phyloP scores from a whole-genome alignment of 2,329 filamentous ascomycete genomes.

The Hypomyces perniciosus region DNA sequence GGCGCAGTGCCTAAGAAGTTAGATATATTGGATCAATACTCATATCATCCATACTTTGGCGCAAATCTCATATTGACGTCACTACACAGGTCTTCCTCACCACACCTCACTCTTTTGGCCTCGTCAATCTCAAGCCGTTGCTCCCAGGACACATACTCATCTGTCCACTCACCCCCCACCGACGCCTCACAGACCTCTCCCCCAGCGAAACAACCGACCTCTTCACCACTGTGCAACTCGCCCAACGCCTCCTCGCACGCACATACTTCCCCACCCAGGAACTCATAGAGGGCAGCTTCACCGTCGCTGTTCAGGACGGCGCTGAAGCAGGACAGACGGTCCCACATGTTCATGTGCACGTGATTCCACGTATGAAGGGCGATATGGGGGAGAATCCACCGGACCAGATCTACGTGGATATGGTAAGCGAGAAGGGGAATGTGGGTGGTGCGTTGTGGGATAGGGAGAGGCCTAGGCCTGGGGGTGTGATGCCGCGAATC shows the following conservation, averaged over 20 bases:
- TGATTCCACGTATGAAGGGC: slow-evolving; percentile 67
- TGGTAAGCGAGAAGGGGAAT: slow-evolving; percentile 83
- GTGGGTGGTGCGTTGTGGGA: slow-evolving; percentile 66
- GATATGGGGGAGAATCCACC: slow-evolving; percentile 36
- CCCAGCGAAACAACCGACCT: slow-evolving; percentile 69
- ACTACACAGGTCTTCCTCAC: slow-evolving; percentile 71
- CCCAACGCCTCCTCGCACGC: slow-evolving; percentile 66
- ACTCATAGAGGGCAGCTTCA: slow-evolving; percentile 66
- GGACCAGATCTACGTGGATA: slow-evolving; percentile 74
- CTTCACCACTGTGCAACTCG: slow-evolving; percentile 77
- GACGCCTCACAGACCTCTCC: slow-evolving; percentile 69
- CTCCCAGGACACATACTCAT: slow-evolving; percentile 90
- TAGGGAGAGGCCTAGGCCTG: slow-evolving; percentile 39
- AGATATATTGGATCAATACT: neutral
- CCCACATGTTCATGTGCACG: slow-evolving; percentile 85
- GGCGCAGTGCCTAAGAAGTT: too few species aligned
- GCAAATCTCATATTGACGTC: neutral
- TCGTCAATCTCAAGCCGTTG: slow-evolving; percentile 94
- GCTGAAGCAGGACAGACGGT: slow-evolving; percentile 88
- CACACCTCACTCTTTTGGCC: slow-evolving; percentile 72
- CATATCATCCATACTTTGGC: neutral
- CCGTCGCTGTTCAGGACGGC: slow-evolving; percentile 93
- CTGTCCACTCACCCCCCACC: slow-evolving; percentile 64
- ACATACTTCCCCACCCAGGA: slow-evolving; percentile 48
- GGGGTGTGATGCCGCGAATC: slow-evolving; percentile 58